These are phyloP conservation scores for Sporisorium scitamineum DNA, from an alignment of 1,284 basidiomycete species.

Conservation along the genomic window DNA sequence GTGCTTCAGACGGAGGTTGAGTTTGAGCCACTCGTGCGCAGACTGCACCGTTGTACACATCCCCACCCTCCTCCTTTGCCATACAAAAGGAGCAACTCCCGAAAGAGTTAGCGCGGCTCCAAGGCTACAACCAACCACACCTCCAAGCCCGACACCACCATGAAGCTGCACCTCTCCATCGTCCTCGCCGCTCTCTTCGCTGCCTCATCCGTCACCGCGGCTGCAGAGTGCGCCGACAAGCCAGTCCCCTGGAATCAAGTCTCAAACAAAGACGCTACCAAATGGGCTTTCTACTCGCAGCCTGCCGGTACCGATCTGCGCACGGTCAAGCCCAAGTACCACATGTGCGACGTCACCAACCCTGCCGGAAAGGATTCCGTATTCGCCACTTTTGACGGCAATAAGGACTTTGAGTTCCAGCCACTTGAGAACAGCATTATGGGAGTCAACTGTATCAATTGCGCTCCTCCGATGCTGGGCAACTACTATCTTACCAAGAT, in stretches of 20 bases:
- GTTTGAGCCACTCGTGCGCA: too few species aligned
- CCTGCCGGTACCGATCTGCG: not conserved
- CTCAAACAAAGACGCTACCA: not conserved
- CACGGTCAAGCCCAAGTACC: not conserved
- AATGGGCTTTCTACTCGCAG: not conserved
- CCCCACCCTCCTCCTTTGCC: too few species aligned
- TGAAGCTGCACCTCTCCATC: not conserved
- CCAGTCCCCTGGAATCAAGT: conserved; percentile 1
- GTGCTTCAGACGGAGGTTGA: too few species aligned
- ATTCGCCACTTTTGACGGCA: not conserved
- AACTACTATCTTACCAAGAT: conserved; percentile 2
- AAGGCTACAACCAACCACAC: not conserved
- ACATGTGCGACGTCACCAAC: not conserved
- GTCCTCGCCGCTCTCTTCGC: not conserved
- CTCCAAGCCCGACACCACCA: not conserved
- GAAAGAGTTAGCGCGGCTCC: not conserved
- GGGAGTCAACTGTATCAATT: conserved; percentile 1
- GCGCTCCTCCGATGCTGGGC: not conserved
- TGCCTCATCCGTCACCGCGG: not conserved
- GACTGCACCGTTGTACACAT: not conserved
- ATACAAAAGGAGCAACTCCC: not conserved
- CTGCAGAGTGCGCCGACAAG: not conserved
- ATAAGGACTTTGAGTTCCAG: conserved; percentile 5
- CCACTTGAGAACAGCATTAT: not conserved
- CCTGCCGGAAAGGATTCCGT: not conserved